These are phyloP conservation scores for Rauvolfia tetraphylla DNA, from an alignment of 257 asterid genomes.

Conservation along the genomic window DNA sequence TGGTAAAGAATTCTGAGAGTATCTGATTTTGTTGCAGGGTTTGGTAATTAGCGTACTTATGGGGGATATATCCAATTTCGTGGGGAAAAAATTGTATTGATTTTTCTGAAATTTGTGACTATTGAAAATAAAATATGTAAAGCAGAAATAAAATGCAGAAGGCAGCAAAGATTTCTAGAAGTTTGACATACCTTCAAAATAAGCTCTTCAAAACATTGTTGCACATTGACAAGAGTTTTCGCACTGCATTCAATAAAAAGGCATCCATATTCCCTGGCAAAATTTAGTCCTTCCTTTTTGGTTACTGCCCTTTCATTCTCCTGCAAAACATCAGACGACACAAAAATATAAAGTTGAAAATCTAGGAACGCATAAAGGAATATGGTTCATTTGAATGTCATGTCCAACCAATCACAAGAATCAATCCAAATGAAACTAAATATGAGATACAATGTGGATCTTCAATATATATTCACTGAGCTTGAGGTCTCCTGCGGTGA, in stretches of 20 bases:
- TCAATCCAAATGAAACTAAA: not conserved
- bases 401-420: not conserved
- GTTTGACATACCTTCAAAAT: constrained; percentile 13
- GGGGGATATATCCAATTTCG: not conserved
- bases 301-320: constrained; percentile 20
- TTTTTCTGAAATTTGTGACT: not conserved
- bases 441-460: not conserved
- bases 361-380: not conserved
- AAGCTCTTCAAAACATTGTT: constrained; percentile 21
- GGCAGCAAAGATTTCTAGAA: not conserved
- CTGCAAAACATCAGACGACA: constrained; percentile 3
- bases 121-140: not conserved
- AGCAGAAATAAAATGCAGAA: not conserved
- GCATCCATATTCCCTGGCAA: constrained; percentile 19
- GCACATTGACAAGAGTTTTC: constrained; percentile 20
- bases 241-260: constrained; percentile 24
- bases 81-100: not conserved
- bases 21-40: not conserved
- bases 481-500: not conserved
- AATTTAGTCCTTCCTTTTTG: constrained; percentile 19
- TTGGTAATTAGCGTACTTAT: not conserved
- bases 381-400: not conserved
- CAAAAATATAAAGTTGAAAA: not conserved
- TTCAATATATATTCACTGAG: not conserved
- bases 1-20: not conserved